Base-by-base conservation (phyloP, 2,329 filamentous ascomycete genomes). In the Fusarium sp. region DNA sequence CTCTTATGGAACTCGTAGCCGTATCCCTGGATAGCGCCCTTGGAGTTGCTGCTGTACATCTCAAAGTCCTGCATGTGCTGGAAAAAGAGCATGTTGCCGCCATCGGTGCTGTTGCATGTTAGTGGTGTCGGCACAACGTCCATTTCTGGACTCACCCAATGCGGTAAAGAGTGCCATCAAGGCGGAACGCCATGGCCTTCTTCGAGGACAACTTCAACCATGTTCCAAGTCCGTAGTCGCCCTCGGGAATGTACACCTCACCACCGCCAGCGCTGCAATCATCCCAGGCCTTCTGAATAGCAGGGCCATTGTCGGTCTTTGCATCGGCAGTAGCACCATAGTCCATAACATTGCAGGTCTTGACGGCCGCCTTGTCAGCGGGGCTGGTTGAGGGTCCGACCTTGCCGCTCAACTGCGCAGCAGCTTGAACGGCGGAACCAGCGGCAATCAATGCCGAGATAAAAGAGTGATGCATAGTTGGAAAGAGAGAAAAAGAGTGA, bases 51-150 rank as follows among this genome's bases (percentile, higher is more conserved):
- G 27, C 73, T 76, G 7, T 76, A 76, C 1, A 76, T 59, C 59
- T 76, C 73, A 63, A 76, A 76, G 64, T 76, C 72, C 15, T 56
- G 33, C 15, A 75, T 63, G 33, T 75, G 73, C 32, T 75, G 63
- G 37, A 76, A 73, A n/a, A 76, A 66, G 10, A 76, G 47, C 73
- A 76, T 73, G 2, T 76, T 75, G 12, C 72, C 72, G 6, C 6
- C 64, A 17, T 54, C 68, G 5, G 70, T 70, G 1, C 72, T 74
- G 1, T 25, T 20, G 4, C 2, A 6, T 22, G 30, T 74, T 20
- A 74, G 67, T 15, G 4, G 25, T 3, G 22, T 7, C 27, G 1
- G 9, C 14, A 2, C 3, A 14, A 20, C 20, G 20, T 20, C 20
- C 20, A 8, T 20, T 15, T 4, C 5, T 8, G n/a, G 14, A 54